phyloP scores from a whole-genome alignment of 2,329 filamentous ascomycete species.

The Amauroascus verrucosus region DNA sequence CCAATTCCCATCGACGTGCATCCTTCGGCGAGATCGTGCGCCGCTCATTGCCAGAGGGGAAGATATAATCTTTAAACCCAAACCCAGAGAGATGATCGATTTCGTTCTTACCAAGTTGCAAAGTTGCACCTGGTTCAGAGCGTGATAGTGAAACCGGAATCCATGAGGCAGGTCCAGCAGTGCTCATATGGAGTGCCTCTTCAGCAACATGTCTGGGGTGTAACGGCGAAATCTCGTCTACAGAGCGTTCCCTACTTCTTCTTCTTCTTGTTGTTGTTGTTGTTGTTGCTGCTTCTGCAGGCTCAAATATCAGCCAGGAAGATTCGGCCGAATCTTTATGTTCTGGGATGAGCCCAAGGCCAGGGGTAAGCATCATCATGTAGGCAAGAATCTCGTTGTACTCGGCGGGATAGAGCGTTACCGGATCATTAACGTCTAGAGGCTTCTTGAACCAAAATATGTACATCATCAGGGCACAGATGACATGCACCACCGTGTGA shows the following conservation, averaged over 20 bases:
- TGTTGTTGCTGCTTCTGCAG: neutral
- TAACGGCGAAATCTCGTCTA: neutral
- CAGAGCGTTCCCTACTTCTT: neutral
- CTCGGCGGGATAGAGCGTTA: neutral
- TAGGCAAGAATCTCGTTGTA: neutral
- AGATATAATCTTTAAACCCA: neutral
- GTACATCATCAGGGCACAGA: slow-evolving; percentile 2
- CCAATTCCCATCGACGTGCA: neutral
- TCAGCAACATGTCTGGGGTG: neutral
- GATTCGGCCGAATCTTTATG: neutral
- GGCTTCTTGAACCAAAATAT: slow-evolving; percentile 2
- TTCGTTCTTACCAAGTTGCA: neutral
- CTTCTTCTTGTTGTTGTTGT: neutral
- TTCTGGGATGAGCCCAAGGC: neutral
- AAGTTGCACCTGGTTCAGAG: neutral
- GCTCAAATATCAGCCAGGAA: neutral
- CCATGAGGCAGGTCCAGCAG: neutral
- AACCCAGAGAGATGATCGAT: neutral
- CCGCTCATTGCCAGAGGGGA: neutral
- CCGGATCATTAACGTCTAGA: neutral
- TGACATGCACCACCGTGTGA: neutral
- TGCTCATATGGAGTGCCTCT: neutral
- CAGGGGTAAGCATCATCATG: slow-evolving; percentile 1
- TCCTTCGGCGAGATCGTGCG: neutral
- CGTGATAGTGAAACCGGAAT: neutral